Evolutionary conservation across 1,284 basidiomycete genomes (phyloP).

Genomic region (Spongiforma sp.): DNA sequence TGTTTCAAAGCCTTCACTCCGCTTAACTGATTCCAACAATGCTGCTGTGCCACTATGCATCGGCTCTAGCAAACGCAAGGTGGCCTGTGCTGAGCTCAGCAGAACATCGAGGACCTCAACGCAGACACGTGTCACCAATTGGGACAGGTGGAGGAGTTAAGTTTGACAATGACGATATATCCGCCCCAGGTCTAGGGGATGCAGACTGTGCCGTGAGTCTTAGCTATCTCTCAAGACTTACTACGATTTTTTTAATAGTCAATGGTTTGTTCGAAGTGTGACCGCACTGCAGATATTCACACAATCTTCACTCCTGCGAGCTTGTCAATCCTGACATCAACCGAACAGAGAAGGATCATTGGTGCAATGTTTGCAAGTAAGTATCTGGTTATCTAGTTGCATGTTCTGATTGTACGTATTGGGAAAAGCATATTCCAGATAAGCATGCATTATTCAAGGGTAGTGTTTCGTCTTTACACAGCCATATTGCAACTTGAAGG

Average conservation of each 20-base stretch:
- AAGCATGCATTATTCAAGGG: not conserved
- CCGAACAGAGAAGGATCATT: not conserved
- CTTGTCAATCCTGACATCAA: not conserved
- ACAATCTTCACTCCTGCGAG: not conserved
- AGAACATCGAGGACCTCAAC: not conserved
- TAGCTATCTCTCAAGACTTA: not conserved
- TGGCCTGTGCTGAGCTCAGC: not conserved
- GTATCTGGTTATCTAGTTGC: not conserved
- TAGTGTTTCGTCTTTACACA: not conserved
- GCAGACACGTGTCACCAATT: not conserved
- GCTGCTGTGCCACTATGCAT: not conserved
- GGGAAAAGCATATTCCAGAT: not conserved
- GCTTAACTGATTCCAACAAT: not conserved
- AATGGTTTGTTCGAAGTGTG: not conserved
- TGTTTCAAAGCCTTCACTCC: not conserved
- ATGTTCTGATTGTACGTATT: not conserved
- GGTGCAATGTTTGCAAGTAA: not conserved
- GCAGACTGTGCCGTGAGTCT: not conserved
- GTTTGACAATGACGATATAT: not conserved
- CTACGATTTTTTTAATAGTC: not conserved
- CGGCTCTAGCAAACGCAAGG: not conserved
- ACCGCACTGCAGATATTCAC: not conserved
- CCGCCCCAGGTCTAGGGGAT: not conserved
- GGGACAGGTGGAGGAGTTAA: not conserved
- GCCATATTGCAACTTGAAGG: not conserved